Evolutionary conservation across 2,329 filamentous ascomycete species (phyloP).

Genomic region (Aspergillus sojae): DNA sequence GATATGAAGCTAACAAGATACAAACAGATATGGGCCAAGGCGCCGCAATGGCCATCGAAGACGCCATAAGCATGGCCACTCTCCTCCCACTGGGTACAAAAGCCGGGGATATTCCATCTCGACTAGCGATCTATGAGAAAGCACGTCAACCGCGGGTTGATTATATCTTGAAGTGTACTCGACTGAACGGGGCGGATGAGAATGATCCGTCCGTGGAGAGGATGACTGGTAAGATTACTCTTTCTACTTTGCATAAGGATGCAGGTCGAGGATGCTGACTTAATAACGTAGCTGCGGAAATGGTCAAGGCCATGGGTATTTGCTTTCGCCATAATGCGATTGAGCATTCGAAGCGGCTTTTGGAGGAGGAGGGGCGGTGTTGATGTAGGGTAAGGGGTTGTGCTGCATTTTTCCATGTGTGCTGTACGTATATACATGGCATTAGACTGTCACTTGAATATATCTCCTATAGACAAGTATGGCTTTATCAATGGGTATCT

Average conservation of each 20-base stretch:
- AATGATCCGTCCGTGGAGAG: constrained; percentile 16
- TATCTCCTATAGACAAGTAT: too few relatives aligned
- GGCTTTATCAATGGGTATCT: too few relatives aligned
- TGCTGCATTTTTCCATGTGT: too few relatives aligned
- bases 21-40: constrained; percentile 33
- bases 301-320: constrained; percentile 25
- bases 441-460: too few relatives aligned
- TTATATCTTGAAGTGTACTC: constrained; percentile 23
- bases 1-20: background rate
- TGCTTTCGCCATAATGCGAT: constrained; percentile 28
- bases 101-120: constrained; percentile 17
- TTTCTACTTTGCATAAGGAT: background rate
- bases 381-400: too few relatives aligned
- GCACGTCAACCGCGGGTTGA: constrained; percentile 26
- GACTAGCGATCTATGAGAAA: constrained; percentile 24
- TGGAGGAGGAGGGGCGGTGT: background rate
- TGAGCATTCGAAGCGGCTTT: constrained; percentile 9
- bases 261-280: background rate
- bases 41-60: constrained; percentile 37
- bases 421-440: too few relatives aligned
- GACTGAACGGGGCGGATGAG: constrained; percentile 27
- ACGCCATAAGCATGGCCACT: constrained; percentile 31
- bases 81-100: constrained; percentile 25
- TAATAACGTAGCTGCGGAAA: constrained; percentile 22
- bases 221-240: constrained; percentile 21